Percentiles rank a stretch among this genome's conserved stretches.
Evolutionary conservation across 2,329 filamentous ascomycete species (phyloP).

Genomic region (Decorospora gaudefroyi): DNA sequence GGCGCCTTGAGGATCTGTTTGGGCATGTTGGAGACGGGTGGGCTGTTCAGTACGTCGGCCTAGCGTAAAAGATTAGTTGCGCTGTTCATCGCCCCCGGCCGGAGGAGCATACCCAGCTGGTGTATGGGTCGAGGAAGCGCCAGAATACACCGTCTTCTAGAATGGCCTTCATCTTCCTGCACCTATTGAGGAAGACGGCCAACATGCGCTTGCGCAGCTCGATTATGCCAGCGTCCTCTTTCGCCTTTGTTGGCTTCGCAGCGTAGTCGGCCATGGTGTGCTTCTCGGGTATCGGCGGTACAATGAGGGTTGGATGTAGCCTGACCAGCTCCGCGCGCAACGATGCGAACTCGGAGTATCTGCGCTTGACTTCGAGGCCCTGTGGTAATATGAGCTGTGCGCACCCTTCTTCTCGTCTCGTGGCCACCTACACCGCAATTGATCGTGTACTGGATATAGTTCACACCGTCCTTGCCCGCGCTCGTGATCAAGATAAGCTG

Average conservation of each 20-base stretch:
- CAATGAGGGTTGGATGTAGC: slow-evolving; percentile 90
- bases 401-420: neutral
- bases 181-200: slow-evolving; percentile 91
- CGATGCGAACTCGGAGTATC: slow-evolving; percentile 96
- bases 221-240: slow-evolving; percentile 96
- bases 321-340: slow-evolving; percentile 85
- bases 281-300: slow-evolving; percentile 97
- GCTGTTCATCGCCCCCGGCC: too few species aligned
- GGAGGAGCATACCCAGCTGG: slow-evolving; percentile 78
- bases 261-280: slow-evolving; percentile 99
- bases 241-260: slow-evolving; percentile 95
- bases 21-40: slow-evolving; percentile 86
- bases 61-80: slow-evolving; percentile 47
- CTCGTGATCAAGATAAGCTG: slow-evolving; percentile 90
- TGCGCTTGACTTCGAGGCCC: slow-evolving; percentile 92
- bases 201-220: slow-evolving; percentile 97
- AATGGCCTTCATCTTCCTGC: slow-evolving; percentile 88
- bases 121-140: slow-evolving; percentile 96
- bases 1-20: slow-evolving; percentile 94
- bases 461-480: slow-evolving; percentile 90
- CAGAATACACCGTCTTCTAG: slow-evolving; percentile 94
- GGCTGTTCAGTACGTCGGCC: slow-evolving; percentile 93
- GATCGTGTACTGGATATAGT: slow-evolving; percentile 97
- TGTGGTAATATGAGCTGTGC: slow-evolving; percentile 48
- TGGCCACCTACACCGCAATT: slow-evolving; percentile 74